phyloP scores from a whole-genome alignment of 495 filamentous ascomycete genomes.

The Cetradonia linearis region DNA sequence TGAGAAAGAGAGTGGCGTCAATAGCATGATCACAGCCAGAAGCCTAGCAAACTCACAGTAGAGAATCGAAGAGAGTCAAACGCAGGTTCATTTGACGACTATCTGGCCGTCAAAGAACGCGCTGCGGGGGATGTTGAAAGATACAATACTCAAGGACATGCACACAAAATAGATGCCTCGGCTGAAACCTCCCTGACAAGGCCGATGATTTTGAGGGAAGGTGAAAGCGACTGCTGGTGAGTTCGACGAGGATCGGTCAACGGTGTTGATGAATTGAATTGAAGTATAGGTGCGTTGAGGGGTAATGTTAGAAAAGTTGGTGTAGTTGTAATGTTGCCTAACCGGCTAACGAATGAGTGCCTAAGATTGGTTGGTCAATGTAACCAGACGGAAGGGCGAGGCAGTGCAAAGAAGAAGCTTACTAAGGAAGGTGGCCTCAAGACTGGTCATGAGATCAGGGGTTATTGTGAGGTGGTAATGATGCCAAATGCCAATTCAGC shows the following conservation, averaged over 20 bases:
- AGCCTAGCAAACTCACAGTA: not conserved
- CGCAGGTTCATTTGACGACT: constrained; percentile 64
- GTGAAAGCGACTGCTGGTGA: not conserved
- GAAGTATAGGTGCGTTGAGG: not conserved
- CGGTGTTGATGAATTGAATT: not conserved
- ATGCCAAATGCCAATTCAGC: constrained; percentile 11
- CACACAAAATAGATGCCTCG: not conserved
- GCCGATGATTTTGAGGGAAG: not conserved
- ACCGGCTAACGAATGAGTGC: constrained; percentile 5
- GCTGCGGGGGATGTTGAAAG: not conserved
- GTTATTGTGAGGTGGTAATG: too few relatives aligned
- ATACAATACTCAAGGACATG: constrained; percentile 6
- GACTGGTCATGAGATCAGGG: constrained; percentile 12
- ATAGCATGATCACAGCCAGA: not conserved
- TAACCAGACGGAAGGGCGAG: not conserved
- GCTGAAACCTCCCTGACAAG: not conserved
- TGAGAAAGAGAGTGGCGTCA: constrained; percentile 3
- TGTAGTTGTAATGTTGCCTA: constrained; percentile 15
- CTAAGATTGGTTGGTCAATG: constrained; percentile 20
- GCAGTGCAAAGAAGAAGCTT: not conserved
- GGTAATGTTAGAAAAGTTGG: constrained; percentile 1
- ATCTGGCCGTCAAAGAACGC: constrained; percentile 51
- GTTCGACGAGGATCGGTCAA: not conserved
- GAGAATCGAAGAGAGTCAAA: constrained; percentile 9
- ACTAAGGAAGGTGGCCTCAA: constrained; percentile 4